Evolutionary conservation across 2,329 filamentous ascomycete genomes (phyloP).

Genomic region (Aureobasidium leucospermi): DNA sequence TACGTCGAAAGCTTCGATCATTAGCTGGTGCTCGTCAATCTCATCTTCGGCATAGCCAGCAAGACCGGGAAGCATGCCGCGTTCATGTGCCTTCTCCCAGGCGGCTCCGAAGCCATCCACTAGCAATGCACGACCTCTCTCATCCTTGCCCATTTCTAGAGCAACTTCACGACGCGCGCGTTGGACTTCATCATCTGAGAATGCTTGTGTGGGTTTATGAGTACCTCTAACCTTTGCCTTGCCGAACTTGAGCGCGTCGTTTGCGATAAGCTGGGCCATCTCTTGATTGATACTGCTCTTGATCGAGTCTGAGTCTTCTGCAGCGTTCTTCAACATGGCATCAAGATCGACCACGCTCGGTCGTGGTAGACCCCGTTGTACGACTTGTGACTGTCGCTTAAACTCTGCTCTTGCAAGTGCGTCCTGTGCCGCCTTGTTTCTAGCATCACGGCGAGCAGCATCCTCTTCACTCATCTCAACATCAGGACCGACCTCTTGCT

Average conservation of each 20-base stretch:
- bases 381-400: constrained; percentile 79
- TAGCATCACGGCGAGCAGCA: constrained; percentile 66
- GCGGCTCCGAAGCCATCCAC: constrained; percentile 44
- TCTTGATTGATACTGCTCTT: constrained; percentile 67
- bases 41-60: constrained; percentile 74
- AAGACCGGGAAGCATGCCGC: constrained; percentile 62
- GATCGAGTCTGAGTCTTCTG: constrained; percentile 54
- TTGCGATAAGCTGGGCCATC: constrained; percentile 68
- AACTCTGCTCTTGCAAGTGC: constrained; percentile 64
- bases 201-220: constrained; percentile 50
- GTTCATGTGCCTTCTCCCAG: constrained; percentile 44
- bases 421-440: constrained; percentile 55
- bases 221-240: constrained; percentile 58
- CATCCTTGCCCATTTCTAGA: constrained; percentile 53
- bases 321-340: constrained; percentile 57
- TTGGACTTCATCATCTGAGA: constrained; percentile 66
- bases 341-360: constrained; percentile 66
- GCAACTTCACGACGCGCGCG: constrained; percentile 71
- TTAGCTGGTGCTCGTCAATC: constrained; percentile 58
- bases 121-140: constrained; percentile 37
- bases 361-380: constrained; percentile 75
- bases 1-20: constrained; percentile 69
- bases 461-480: constrained; percentile 56
- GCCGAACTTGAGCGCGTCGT: constrained; percentile 72
- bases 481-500: constrained; percentile 49